These are phyloP conservation scores for Aureobasidium sp. DNA, from an alignment of 2,329 filamentous ascomycete species.

Conservation along the genomic window DNA sequence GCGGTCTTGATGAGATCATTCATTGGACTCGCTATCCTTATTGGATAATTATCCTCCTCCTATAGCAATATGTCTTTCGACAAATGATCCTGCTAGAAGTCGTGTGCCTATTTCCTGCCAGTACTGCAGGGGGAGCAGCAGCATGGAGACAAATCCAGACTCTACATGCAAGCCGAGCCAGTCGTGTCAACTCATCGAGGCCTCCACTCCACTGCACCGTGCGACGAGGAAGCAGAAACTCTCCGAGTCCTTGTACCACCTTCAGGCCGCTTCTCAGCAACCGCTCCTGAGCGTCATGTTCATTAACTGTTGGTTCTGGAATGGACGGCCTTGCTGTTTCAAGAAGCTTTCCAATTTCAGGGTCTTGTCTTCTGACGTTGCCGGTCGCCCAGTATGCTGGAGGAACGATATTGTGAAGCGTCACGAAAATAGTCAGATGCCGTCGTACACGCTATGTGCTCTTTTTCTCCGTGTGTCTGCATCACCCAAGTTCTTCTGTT, in stretches of 20 bases:
- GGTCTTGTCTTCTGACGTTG: not conserved
- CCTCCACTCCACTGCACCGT: slow-evolving; percentile 1
- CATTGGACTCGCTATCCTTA: not conserved
- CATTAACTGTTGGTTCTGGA: not conserved
- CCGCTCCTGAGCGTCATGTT: slow-evolving; percentile 1
- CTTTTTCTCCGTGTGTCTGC: not conserved
- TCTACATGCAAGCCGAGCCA: not conserved
- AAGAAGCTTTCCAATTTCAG: not conserved
- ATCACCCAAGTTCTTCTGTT: not conserved
- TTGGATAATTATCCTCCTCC: not conserved
- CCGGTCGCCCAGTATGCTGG: not conserved
- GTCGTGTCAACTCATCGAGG: slow-evolving; percentile 3
- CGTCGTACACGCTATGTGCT: not conserved
- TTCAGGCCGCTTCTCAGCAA: slow-evolving; percentile 9
- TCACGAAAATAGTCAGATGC: not conserved
- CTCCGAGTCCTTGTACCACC: slow-evolving; percentile 7
- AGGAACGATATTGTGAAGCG: not conserved
- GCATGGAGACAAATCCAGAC: not conserved
- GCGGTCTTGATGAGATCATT: not conserved
- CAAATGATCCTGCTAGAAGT: not conserved
- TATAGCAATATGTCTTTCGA: not conserved
- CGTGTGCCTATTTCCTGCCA: not conserved
- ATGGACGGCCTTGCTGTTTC: slow-evolving; percentile 2
- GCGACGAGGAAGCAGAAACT: not conserved
- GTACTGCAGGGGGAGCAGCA: not conserved